Conservation (phyloP, 2,329 filamentous ascomycete species). For the Nemania serpens region DNA sequence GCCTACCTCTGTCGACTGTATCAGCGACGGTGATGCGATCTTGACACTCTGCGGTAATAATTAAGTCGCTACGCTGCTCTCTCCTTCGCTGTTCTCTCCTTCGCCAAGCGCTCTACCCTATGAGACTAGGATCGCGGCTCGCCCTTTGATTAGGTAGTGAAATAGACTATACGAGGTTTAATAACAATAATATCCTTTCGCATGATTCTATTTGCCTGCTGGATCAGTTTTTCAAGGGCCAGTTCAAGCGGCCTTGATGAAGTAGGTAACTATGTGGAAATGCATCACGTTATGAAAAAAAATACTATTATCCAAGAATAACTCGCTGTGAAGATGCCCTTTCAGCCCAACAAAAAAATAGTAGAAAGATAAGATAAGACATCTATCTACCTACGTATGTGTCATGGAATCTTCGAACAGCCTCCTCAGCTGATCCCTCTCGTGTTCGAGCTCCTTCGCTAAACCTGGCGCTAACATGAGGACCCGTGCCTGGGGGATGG, state of each 20-base stretch:
- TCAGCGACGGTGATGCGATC: neutral
- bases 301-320: neutral
- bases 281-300: neutral
- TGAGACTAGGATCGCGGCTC: no score
- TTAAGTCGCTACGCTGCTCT: neutral
- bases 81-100: no score
- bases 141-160: no score
- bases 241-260: no score
- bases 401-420: conserved; percentile 68
- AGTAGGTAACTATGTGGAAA: no score
- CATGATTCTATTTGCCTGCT: no score
- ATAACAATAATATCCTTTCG: no score
- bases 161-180: no score
- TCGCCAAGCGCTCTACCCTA: neutral
- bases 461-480: conserved; percentile 88
- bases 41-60: conserved; percentile 13
- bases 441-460: conserved; percentile 68
- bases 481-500: conserved; percentile 88
- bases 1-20: conserved; percentile 22
- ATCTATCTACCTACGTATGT: conserved; percentile 38
- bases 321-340: neutral
- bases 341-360: neutral
- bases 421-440: conserved; percentile 71
- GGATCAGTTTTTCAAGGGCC: no score
- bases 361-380: neutral